These are phyloP conservation scores for Penicillium angulare DNA, from an alignment of 495 filamentous ascomycete species.

Conservation along the genomic window DNA sequence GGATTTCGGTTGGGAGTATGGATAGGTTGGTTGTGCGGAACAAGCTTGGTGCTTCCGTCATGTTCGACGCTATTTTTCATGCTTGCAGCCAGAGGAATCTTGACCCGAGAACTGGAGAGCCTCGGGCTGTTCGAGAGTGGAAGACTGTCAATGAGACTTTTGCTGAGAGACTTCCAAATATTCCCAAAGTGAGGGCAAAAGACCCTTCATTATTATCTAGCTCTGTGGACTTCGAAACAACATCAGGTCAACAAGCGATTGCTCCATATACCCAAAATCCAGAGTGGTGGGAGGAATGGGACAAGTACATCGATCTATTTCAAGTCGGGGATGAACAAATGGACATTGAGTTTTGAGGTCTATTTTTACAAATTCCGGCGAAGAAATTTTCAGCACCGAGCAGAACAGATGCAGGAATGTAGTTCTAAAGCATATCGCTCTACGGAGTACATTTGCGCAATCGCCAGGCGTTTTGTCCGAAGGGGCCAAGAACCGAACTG, in stretches of 20 bases:
- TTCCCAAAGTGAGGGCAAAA: not conserved
- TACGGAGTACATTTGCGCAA: not conserved
- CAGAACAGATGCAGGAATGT: no score
- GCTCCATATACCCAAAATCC: no score
- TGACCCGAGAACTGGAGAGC: not conserved
- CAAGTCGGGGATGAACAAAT: not conserved
- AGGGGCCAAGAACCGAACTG: not conserved
- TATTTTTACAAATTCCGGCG: no score
- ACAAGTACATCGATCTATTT: not conserved
- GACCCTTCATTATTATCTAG: no score
- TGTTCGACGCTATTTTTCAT: not conserved
- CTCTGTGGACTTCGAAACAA: no score
- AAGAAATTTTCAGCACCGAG: no score
- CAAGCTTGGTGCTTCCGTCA: not conserved
- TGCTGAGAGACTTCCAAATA: not conserved
- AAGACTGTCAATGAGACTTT: not conserved
- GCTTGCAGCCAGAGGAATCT: not conserved
- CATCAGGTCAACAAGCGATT: no score
- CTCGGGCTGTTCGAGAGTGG: not conserved
- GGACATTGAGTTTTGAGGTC: not conserved
- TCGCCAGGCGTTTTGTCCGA: no score
- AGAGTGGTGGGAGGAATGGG: not conserved
- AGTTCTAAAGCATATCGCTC: not conserved
- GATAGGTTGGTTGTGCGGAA: not conserved
- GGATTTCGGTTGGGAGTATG: not conserved